A percentile compares a stretch with the other conserved stretches of the same genome.
Conservation (phyloP, 768 basidiomycete genomes). For the Suillus placidus region DNA sequence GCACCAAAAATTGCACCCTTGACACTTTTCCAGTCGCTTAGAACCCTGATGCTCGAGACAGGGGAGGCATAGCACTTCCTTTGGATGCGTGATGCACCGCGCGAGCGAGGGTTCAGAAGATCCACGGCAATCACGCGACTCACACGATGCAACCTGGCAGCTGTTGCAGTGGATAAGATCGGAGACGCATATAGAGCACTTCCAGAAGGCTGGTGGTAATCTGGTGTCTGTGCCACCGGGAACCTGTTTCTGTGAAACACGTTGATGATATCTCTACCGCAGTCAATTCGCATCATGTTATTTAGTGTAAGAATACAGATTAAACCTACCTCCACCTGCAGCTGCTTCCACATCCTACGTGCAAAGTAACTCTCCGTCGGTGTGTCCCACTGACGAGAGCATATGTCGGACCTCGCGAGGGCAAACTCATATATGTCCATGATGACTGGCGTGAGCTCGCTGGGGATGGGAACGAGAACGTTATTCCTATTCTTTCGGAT, state of each 20-base stretch:
- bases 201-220: background rate
- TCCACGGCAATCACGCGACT: background rate
- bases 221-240: background rate
- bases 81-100: background rate
- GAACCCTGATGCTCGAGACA: background rate
- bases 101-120: background rate
- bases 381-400: background rate
- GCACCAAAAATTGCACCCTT: background rate
- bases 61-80: background rate
- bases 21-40: background rate
- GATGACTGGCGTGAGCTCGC: background rate
- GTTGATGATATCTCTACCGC: background rate
- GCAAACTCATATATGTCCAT: background rate
- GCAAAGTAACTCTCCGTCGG: background rate
- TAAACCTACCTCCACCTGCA: background rate
- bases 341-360: background rate
- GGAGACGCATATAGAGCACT: background rate
- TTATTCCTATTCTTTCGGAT: background rate
- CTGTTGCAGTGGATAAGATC: background rate
- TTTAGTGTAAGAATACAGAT: background rate
- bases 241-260: background rate
- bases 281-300: background rate
- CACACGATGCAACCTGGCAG: background rate
- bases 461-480: background rate
- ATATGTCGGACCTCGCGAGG: constrained; percentile 3